Conservation (phyloP, 495 filamentous ascomycete species). For the Rhizodiscina lignyota region DNA sequence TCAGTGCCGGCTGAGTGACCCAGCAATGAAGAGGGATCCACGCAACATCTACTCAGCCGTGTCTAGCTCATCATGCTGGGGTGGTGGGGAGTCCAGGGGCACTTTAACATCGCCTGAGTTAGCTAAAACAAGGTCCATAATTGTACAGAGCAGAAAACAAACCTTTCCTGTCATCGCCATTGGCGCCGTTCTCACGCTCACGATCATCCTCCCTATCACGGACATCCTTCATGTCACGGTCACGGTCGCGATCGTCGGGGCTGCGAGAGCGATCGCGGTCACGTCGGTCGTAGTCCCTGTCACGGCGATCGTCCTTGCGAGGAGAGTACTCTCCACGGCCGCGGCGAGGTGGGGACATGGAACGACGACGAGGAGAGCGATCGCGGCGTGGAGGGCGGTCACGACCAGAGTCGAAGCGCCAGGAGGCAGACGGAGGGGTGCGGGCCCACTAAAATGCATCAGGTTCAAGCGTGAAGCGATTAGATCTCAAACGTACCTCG, state of each 20-base stretch:
- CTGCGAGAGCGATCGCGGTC: constrained; percentile 52
- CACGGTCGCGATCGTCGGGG: constrained; percentile 55
- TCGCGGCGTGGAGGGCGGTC: constrained; percentile 40
- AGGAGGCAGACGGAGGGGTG: constrained; percentile 93
- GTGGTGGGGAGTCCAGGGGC: constrained; percentile 56
- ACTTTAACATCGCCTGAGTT: no score
- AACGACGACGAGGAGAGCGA: constrained; percentile 57
- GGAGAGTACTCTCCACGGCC: constrained; percentile 74
- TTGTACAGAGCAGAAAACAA: neutral
- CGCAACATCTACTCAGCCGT: constrained; percentile 72
- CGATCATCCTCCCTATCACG: constrained; percentile 51
- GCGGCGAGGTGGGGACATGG: constrained; percentile 59
- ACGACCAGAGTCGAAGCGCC: constrained; percentile 79
- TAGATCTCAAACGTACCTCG: constrained; percentile 47
- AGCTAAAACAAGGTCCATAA: no score
- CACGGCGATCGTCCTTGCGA: constrained; percentile 77
- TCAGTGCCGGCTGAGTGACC: no score
- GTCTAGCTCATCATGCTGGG: constrained; percentile 90
- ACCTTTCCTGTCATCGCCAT: constrained; percentile 87
- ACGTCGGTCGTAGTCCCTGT: constrained; percentile 49
- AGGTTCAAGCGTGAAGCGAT: constrained; percentile 7
- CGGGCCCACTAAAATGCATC: constrained; percentile 65
- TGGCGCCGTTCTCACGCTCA: constrained; percentile 45
- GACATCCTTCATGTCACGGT: constrained; percentile 43
- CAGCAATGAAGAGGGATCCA: no score